These are phyloP conservation scores for Cercospora canescens DNA, from an alignment of 2,329 filamentous ascomycete species.

Conservation along the genomic window DNA sequence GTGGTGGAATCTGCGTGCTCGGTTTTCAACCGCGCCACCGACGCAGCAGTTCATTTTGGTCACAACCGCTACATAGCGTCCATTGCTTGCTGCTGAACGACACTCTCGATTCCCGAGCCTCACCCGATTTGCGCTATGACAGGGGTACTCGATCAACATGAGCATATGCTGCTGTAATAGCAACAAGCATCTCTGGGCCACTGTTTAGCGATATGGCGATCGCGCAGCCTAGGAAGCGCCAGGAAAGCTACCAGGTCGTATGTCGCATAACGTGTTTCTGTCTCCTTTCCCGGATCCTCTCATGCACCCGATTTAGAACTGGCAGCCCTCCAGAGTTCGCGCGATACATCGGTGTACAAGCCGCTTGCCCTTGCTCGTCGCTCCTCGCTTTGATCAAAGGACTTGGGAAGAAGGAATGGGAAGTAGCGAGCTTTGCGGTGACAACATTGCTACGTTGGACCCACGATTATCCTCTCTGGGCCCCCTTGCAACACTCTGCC, in stretches of 20 bases:
- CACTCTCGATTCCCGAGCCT: not conserved
- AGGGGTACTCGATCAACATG: not conserved
- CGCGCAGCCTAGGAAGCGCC: not conserved
- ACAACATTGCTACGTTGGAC: too few relatives aligned
- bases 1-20: not conserved
- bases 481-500: too few relatives aligned
- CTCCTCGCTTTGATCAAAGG: too few relatives aligned
- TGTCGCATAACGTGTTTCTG: not conserved
- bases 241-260: too few relatives aligned
- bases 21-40: not conserved
- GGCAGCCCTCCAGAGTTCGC: too few relatives aligned
- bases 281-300: too few relatives aligned
- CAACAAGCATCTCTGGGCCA: not conserved
- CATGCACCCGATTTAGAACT: too few relatives aligned
- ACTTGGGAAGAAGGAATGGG: too few relatives aligned
- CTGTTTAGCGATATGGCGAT: not conserved
- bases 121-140: not conserved
- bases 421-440: too few relatives aligned
- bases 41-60: not conserved
- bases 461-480: too few relatives aligned
- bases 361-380: too few relatives aligned
- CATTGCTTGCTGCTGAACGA: not conserved
- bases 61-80: not conserved
- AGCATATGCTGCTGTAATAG: not conserved
- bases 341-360: too few relatives aligned